Evolutionary conservation across 495 filamentous ascomycete species (phyloP).

Genomic region (Penicillium simplicissimum): DNA sequence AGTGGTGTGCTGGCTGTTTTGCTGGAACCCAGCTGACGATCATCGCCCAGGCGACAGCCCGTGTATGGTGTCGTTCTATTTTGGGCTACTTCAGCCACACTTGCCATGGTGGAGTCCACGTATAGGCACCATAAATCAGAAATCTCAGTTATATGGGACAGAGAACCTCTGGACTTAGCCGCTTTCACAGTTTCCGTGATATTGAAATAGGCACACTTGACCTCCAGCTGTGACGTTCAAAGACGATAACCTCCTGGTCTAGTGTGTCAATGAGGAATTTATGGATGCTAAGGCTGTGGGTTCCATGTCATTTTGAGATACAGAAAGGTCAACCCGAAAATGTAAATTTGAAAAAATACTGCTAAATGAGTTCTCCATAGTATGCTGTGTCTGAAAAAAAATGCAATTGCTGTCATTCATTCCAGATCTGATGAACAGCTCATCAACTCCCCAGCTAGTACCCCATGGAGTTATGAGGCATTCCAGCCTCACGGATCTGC

Average conservation of each 20-base stretch:
- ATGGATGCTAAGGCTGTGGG: neutral
- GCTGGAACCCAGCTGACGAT: neutral
- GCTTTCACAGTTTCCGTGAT: neutral
- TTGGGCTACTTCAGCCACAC: conserved; percentile 30
- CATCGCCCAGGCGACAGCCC: conserved; percentile 36
- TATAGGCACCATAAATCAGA: neutral
- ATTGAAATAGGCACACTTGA: neutral
- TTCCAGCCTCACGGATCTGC: conserved; percentile 19
- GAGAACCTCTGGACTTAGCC: neutral
- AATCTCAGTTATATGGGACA: neutral
- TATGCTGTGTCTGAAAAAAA: neutral
- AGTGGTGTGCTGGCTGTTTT: neutral
- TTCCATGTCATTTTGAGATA: neutral
- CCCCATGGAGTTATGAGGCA: conserved; percentile 10
- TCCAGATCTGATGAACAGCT: conserved; percentile 2
- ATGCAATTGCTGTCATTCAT: conserved; percentile 13
- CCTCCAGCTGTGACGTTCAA: neutral
- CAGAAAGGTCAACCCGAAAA: neutral
- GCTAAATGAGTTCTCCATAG: no score
- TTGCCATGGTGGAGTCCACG: neutral
- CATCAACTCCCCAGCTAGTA: neutral
- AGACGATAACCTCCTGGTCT: neutral
- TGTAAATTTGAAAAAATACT: no score
- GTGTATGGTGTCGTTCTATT: conserved; percentile 25
- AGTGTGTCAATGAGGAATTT: neutral